A percentile compares a stretch with the other conserved stretches of the same genome.
Evolutionary conservation across 345 rosid genomes (phyloP).

Genomic region (Citrus australasica): DNA sequence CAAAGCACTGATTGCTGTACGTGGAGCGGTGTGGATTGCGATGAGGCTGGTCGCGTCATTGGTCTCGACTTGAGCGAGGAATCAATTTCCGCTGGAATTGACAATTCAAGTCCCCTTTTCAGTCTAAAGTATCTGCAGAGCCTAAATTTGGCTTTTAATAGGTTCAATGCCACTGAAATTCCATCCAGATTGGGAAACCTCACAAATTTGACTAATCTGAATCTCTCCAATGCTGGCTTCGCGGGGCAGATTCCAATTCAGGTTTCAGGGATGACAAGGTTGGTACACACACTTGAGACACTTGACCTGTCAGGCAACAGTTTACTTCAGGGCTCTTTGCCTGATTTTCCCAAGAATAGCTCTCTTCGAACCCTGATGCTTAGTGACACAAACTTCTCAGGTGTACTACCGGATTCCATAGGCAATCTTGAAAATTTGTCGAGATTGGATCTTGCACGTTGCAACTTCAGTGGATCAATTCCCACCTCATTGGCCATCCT

Average conservation of each 20-base stretch:
- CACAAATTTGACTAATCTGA: slow-evolving; percentile 11
- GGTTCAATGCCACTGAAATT: background rate
- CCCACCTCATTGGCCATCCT: slow-evolving; percentile 23
- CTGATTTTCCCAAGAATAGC: background rate
- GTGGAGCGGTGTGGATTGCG: slow-evolving; percentile 22
- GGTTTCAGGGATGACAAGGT: slow-evolving; percentile 18
- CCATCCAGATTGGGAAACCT: slow-evolving; percentile 2
- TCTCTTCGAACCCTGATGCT: slow-evolving; percentile 31
- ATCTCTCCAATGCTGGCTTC: slow-evolving; percentile 35
- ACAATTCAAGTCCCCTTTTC: slow-evolving; percentile 20
- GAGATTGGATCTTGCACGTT: background rate
- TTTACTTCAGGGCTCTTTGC: slow-evolving; percentile 22
- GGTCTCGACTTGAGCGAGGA: slow-evolving; percentile 28
- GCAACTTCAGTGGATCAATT: slow-evolving; percentile 19
- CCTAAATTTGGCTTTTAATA: slow-evolving; percentile 20
- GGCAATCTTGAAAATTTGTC: slow-evolving; percentile 24
- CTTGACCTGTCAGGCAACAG: slow-evolving; percentile 23
- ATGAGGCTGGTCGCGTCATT: slow-evolving; percentile 6
- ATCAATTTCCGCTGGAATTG: slow-evolving; percentile 18
- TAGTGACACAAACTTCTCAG: slow-evolving; percentile 21
- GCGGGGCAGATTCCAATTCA: slow-evolving; percentile 31
- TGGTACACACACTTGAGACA: slow-evolving; percentile 21
- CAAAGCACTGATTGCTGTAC: background rate
- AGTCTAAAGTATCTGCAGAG: slow-evolving; percentile 6
- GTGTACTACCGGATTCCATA: slow-evolving; percentile 21